Evolutionary conservation across 257 asterid species (phyloP), one percentile per base, ranked within the genome.

Genomic region (Eucommia ulmoides): DNA sequence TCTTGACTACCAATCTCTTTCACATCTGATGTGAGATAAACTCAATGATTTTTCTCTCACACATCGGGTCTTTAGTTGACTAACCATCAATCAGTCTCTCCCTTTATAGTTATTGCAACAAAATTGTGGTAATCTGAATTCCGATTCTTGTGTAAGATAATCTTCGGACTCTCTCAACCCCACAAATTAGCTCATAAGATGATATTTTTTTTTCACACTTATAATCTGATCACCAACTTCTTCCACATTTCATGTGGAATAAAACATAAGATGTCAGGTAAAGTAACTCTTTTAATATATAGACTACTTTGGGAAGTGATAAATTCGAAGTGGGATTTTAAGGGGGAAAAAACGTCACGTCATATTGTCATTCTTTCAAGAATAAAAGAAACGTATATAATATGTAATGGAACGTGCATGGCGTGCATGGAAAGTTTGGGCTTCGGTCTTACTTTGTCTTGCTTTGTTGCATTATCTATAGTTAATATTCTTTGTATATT

Each of bases 241-340:
- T 46, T 61, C 60, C 53, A 64, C 41, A 55, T 79, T 62, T 83
- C 74, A 78, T 75, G 76, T 63, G 64, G 77, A 59, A 78, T 62
- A 65, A 71, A 88, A 76, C 61, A 67, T 55, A 63, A 74, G 80
- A 76, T 73, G 73, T 65, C 80, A 79, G 83, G 92, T 83, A 81
- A 54, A 60, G 61, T 70, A 71, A 65, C 38, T 6, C 49, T 79
- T 80, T 74, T 72, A 75, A 58, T 80, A 77, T 69, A 84, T 82
- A 82, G 75, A 69, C 66, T 65, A 41, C 56, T 68, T 71, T 60
- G 61, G 63, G 49, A 33, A 60, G 24, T 56, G 50, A 18, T 55
- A 20, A 24, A 45, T 15, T 7, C 19, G 1, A 1, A 6, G 48
- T 10, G 19, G 48, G 4, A 42, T 4, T 18, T 18, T 18, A 42